phyloP scores from a whole-genome alignment of 805 yeast species.

The Candida boleticola region DNA sequence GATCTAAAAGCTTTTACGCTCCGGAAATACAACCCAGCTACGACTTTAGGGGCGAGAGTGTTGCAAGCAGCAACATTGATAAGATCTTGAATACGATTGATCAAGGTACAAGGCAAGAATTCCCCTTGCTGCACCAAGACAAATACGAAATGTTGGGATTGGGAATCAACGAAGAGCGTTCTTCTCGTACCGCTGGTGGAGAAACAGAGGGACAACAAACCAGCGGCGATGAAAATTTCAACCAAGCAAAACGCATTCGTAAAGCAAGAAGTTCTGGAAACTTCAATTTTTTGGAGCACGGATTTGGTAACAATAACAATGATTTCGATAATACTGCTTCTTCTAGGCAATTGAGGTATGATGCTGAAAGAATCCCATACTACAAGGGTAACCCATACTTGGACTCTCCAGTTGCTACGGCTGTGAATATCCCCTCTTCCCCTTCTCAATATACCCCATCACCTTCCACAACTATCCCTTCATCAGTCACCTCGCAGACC shows the following conservation, averaged over 20 bases:
- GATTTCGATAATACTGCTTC: not conserved
- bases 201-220: not conserved
- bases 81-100: no score
- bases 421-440: not conserved
- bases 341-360: conserved; percentile 13
- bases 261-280: conserved; percentile 38
- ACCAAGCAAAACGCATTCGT: conserved; percentile 8
- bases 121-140: no score
- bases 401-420: conserved; percentile 9
- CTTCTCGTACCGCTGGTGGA: not conserved
- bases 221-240: conserved; percentile 6
- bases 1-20: conserved; percentile 1
- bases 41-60: not conserved
- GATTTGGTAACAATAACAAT: no score
- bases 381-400: conserved; percentile 25
- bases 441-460: not conserved
- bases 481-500: not conserved
- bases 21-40: not conserved
- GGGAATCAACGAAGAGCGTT: not conserved
- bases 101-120: no score
- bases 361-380: conserved; percentile 22
- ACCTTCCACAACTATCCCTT: not conserved
- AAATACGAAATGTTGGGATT: no score
- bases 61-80: not conserved
- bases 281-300: conserved; percentile 13